Evolutionary conservation across 352 stramenopile genomes (phyloP), one percentile per base, ranked within the genome.

Genomic region (Globisporangium parvum): DNA sequence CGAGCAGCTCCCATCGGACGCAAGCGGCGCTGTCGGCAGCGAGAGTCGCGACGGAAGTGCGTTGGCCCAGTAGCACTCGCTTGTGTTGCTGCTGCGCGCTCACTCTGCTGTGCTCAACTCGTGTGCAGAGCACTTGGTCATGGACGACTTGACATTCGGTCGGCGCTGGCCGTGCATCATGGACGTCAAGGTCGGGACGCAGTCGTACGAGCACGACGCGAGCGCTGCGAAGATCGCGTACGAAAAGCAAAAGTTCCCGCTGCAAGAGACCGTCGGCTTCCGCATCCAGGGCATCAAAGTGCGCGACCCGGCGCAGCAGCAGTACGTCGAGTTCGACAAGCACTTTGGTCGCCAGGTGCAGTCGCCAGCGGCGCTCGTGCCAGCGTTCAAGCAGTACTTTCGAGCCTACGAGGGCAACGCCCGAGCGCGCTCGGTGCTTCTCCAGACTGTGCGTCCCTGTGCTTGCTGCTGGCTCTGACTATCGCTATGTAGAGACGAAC

Each of bases 101-200:
- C 3, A 6, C 10, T 8, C 1, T 48, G 24, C 14, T 28, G 10
- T 23, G 28, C n/a, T 5, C 6, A 24, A 9, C 37, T n/a, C 5
- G 14, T 50, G 31, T 2, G 12, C 50, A 92, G 81, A 86, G 44
- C 96, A 96, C 67, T 66, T 98, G 18, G 62, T 86, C 33, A 69
- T 99, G 28, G 73, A 96, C 48, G 88, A 98, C 63, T 57, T 98
- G 21, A 97, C 91, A n/a, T 71, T 55, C 47, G 77, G 71, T 11
- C 92, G 93, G 40, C 21, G 49, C 21, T 80, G 82, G 63, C 92
- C 96, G 11, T 98, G 91, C 67, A 85, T 98, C 48, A 96, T 99
- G 75, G 96, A 99, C 70, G 77, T 99, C 48, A 99, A 99, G 76
- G 95, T 98, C 62, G 96, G 96, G 46, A 93, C 79, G 37, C 76